phyloP scores from a whole-genome alignment of 148 eudicot genomes.

The Mesembryanthemum crystallinum region DNA sequence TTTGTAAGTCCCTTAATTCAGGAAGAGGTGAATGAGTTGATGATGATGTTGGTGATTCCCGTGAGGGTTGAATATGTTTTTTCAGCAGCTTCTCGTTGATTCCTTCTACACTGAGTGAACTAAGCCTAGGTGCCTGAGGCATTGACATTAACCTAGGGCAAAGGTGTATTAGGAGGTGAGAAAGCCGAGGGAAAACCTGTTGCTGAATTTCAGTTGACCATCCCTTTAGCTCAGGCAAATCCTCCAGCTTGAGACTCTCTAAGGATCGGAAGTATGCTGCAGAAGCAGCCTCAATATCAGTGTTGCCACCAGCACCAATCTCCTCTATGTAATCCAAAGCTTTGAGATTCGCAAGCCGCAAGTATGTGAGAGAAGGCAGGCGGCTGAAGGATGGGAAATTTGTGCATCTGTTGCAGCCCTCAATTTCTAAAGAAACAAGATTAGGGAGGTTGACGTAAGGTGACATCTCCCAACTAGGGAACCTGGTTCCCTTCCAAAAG shows the following conservation, averaged over 20 bases:
- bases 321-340: background rate
- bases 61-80: background rate
- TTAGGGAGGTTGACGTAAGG: background rate
- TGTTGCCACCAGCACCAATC: background rate
- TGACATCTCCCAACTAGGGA: background rate
- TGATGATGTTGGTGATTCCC: too few species aligned
- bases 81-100: background rate
- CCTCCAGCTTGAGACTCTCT: background rate
- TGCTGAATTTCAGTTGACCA: background rate
- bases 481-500: background rate
- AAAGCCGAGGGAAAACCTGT: background rate
- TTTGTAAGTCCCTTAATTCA: background rate
- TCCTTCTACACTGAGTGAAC: background rate
- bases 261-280: constrained; percentile 12
- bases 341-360: background rate
- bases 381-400: background rate
- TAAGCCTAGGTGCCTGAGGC: background rate
- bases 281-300: too few species aligned
- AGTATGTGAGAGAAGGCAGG: background rate
- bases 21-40: too few species aligned
- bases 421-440: background rate
- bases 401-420: background rate
- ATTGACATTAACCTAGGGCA: constrained; percentile 7
- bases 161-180: background rate
- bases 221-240: constrained; percentile 7